Base-by-base conservation (phyloP, 768 basidiomycete species). In the Trametes cubensis region DNA sequence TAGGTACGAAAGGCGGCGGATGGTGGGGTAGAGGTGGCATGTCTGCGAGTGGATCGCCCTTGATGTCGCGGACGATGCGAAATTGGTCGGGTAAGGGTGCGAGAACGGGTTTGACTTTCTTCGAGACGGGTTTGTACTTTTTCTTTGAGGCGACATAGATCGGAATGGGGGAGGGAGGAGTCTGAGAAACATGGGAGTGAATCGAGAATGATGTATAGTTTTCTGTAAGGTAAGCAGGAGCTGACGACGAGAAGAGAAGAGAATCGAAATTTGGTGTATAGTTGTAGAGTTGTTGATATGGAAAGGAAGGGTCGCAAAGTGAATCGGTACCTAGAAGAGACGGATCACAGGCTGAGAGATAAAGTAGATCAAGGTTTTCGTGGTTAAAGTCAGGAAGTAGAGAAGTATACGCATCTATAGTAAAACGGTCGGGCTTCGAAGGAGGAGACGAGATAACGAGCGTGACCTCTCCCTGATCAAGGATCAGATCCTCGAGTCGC, bases 71-170 rank as follows among this genome's bases (percentile, higher is more conserved):
- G 0, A 66, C 26, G 14, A 69, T 63, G 10, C 63, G 61, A 25
- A 60, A 69, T 38, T 70, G 48, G 34, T 67, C 60, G 2, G 71
- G 67, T 5, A 69, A 26, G 3, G 62, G 49, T 0, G 63, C 66
- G 30, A 62, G 62, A n/a, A 70, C 63, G 0, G 69, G 71, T 14
- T 58, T 54, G 0, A 64, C 55, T 18, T 67, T 67, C 10, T 60
- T 56, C 2, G 64, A 53, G 44, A 69, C 71, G 7, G 64, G 62
- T 52, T 72, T 72, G 59, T 72, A 72, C 41, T 65, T 65, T 40
- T 62, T 61, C 46, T 61, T 61, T 17, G 49, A 34, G 25, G 57
- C 26, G 21, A 44, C 13, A 26, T 21, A 55, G n/a, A 44, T 21
- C 21, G 60, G 60, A 14, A 21, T 23, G 34, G 42, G 10, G 39